Conservation (phyloP, 257 asterid species). For the Eustoma russellianum region DNA sequence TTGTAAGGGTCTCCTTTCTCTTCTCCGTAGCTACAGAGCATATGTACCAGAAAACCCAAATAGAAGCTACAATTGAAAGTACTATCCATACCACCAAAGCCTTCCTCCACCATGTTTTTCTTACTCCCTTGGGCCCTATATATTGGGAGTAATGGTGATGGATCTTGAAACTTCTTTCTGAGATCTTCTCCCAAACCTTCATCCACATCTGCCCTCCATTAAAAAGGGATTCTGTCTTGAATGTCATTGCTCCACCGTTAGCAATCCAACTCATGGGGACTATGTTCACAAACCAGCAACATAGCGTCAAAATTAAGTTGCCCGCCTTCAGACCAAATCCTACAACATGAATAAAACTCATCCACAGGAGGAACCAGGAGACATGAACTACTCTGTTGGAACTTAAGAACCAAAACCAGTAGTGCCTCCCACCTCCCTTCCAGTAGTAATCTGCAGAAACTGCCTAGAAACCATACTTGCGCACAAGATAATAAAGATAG, state of each 20-base stretch:
- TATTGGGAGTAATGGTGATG: slow-evolving; percentile 47
- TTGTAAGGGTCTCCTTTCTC: slow-evolving; percentile 78
- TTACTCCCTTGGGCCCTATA: slow-evolving; percentile 37
- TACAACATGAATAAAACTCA: slow-evolving; percentile 72
- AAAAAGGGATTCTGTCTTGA: slow-evolving; percentile 41
- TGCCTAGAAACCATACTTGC: slow-evolving; percentile 7
- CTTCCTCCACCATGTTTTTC: slow-evolving; percentile 58
- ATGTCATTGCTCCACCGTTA: slow-evolving; percentile 59
- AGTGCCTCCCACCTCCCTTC: slow-evolving; percentile 6
- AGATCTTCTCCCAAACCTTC: slow-evolving; percentile 51
- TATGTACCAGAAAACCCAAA: slow-evolving; percentile 43
- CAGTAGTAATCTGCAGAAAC: slow-evolving; percentile 14
- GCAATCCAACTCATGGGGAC: slow-evolving; percentile 62
- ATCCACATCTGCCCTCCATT: slow-evolving; percentile 55
- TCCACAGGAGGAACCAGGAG: slow-evolving; percentile 26
- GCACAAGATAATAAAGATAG: slow-evolving; percentile 12
- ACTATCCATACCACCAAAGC: slow-evolving; percentile 44
- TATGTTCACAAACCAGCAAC: slow-evolving; percentile 62
- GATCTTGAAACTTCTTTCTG: slow-evolving; percentile 38
- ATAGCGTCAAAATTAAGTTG: slow-evolving; percentile 55
- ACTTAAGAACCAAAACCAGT: slow-evolving; percentile 10
- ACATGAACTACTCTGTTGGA: slow-evolving; percentile 1
- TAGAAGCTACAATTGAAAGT: slow-evolving; percentile 27
- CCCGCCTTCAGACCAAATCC: slow-evolving; percentile 84
- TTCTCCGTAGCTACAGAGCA: slow-evolving; percentile 49